Conservation (phyloP, 2,329 filamentous ascomycete species). For the Aspergillus thermomutatus region DNA sequence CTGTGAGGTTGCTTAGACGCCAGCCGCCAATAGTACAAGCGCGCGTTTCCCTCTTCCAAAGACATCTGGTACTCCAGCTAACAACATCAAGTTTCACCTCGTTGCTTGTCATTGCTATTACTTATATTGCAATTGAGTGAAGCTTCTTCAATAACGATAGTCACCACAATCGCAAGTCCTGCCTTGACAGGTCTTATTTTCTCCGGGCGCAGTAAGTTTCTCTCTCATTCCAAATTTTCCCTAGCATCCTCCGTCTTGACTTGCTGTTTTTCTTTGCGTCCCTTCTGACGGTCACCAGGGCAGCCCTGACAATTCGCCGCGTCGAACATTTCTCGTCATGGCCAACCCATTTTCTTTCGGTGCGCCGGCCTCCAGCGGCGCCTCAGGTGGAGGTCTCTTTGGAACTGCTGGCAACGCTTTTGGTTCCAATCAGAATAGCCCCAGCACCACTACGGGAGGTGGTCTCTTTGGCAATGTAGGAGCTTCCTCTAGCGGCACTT, state of each 20-base stretch:
- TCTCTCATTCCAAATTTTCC: slow-evolving; percentile 6
- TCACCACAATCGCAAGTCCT: slow-evolving; percentile 3
- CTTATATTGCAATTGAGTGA: not conserved
- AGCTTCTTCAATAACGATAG: not conserved
- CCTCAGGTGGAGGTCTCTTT: slow-evolving; percentile 32
- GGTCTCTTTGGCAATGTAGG: slow-evolving; percentile 43
- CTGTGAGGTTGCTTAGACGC: slow-evolving; percentile 1
- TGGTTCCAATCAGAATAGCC: slow-evolving; percentile 28
- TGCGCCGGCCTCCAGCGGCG: slow-evolving; percentile 32
- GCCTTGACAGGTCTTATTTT: slow-evolving; percentile 2
- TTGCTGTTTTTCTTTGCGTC: slow-evolving; percentile 13
- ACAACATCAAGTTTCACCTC: slow-evolving; percentile 1
- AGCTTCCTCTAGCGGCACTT: slow-evolving; percentile 29
- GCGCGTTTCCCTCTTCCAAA: slow-evolving; percentile 7
- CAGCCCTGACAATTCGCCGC: slow-evolving; percentile 21
- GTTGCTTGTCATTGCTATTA: slow-evolving; percentile 4
- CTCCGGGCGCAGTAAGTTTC: slow-evolving; percentile 22
- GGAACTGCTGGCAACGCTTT: slow-evolving; percentile 31
- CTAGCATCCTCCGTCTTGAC: not conserved
- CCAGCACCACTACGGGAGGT: slow-evolving; percentile 26
- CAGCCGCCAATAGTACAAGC: slow-evolving; percentile 15
- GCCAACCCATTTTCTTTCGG: slow-evolving; percentile 38
- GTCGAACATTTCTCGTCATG: slow-evolving; percentile 24
- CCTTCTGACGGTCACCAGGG: slow-evolving; percentile 21
- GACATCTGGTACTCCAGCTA: not conserved